phyloP scores from a whole-genome alignment of 1,139 yeast genomes.

The Sugiyamaella castrensis region DNA sequence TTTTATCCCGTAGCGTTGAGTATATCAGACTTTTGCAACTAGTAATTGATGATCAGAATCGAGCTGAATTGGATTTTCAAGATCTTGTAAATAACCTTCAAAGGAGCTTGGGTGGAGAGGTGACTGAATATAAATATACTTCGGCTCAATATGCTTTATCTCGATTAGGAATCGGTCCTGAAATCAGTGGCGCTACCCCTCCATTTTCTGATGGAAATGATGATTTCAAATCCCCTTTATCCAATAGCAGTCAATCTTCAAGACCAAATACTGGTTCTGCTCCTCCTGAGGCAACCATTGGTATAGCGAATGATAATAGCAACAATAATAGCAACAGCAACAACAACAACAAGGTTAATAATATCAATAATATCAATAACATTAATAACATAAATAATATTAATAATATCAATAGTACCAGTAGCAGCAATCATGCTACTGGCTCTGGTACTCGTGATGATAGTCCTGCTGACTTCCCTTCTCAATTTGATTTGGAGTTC shows the following conservation, averaged over 20 bases:
- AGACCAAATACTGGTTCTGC: constrained; percentile 7
- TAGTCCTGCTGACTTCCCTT: constrained; percentile 20
- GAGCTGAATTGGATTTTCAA: constrained; percentile 72
- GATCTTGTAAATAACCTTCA: constrained; percentile 57
- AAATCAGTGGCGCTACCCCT: constrained; percentile 14
- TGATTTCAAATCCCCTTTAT: constrained; percentile 12
- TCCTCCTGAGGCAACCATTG: background rate
- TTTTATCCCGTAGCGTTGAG: constrained; percentile 78
- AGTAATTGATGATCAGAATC: constrained; percentile 62
- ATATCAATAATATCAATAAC: too few relatives aligned
- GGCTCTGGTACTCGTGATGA: constrained; percentile 4
- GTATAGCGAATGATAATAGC: too few relatives aligned
- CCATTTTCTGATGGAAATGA: constrained; percentile 9
- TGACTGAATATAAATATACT: constrained; percentile 58
- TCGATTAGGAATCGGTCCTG: constrained; percentile 59
- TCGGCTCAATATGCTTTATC: constrained; percentile 80
- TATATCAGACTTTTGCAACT: constrained; percentile 73
- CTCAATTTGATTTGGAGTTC: constrained; percentile 23
- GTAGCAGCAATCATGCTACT: background rate
- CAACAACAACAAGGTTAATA: too few relatives aligned
- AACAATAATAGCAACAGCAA: too few relatives aligned
- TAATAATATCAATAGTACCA: too few relatives aligned
- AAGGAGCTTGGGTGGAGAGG: constrained; percentile 41
- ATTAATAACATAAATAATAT: too few relatives aligned
- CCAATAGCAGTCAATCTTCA: constrained; percentile 15